Conservation (phyloP, 2,329 filamentous ascomycete species). For the Chalara sp. region DNA sequence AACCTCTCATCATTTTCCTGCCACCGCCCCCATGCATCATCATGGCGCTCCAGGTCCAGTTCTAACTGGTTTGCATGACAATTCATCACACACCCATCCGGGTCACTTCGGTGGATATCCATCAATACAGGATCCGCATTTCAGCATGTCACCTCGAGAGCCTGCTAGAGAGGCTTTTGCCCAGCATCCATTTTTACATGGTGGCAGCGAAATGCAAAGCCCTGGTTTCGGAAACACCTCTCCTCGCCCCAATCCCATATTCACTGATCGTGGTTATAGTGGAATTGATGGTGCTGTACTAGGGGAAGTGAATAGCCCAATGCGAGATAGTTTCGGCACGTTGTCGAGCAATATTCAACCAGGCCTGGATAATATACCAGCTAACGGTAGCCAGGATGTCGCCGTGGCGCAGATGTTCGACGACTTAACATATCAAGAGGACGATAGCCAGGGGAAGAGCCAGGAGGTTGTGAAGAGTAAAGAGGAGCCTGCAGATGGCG, state of each 20-base stretch:
- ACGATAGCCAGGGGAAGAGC: slow-evolving; percentile 10
- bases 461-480: slow-evolving; percentile 4
- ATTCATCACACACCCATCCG: slow-evolving; percentile 22
- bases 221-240: slow-evolving; percentile 16
- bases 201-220: slow-evolving; percentile 13
- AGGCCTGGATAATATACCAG: not conserved
- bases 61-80: slow-evolving; percentile 19
- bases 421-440: slow-evolving; percentile 24
- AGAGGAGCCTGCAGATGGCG: slow-evolving; percentile 6
- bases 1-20: slow-evolving; percentile 21
- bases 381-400: slow-evolving; percentile 13
- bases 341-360: not conserved
- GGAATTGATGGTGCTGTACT: slow-evolving; percentile 19
- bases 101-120: slow-evolving; percentile 15
- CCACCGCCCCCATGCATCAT: slow-evolving; percentile 16
- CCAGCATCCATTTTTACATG: slow-evolving; percentile 24
- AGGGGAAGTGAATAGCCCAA: slow-evolving; percentile 16
- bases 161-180: slow-evolving; percentile 23
- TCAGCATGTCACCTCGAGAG: slow-evolving; percentile 16
- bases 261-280: slow-evolving; percentile 21
- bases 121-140: slow-evolving; percentile 19
- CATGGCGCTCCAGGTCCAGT: slow-evolving; percentile 16
- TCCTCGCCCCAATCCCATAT: slow-evolving; percentile 15
- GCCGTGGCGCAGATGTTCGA: slow-evolving; percentile 23
- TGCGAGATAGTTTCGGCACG: slow-evolving; percentile 19